These are phyloP conservation scores for Aspergillus bridgeri DNA, from an alignment of 495 filamentous ascomycete genomes.

Conservation along the genomic window DNA sequence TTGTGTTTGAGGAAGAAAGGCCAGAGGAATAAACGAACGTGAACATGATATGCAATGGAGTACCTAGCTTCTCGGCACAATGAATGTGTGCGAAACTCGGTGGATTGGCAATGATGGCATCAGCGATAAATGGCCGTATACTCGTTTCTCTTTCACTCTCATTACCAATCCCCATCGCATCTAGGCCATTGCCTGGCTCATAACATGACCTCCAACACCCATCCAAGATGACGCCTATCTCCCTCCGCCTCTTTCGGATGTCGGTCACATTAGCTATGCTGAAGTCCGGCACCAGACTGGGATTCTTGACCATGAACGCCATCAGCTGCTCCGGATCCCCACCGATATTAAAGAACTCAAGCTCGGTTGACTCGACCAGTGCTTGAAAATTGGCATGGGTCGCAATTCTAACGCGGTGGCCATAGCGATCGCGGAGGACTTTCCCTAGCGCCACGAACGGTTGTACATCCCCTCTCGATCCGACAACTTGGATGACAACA, in stretches of 20 bases:
- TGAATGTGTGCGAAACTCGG: slow-evolving; percentile 81
- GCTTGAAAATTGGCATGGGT: neutral
- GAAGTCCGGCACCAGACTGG: slow-evolving; percentile 62
- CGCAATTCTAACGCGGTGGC: neutral
- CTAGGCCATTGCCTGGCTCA: slow-evolving; percentile 21
- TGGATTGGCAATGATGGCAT: slow-evolving; percentile 82
- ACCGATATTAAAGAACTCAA: slow-evolving; percentile 79
- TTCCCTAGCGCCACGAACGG: neutral
- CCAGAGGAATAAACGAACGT: slow-evolving; percentile 46
- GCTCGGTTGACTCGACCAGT: slow-evolving; percentile 35
- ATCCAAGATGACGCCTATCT: neutral
- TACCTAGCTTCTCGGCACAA: slow-evolving; percentile 73
- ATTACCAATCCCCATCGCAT: slow-evolving; percentile 53
- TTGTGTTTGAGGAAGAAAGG: neutral
- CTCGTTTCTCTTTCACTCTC: slow-evolving; percentile 32
- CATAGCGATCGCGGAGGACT: neutral
- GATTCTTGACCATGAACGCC: slow-evolving; percentile 87
- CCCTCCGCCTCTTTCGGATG: neutral
- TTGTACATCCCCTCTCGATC: neutral
- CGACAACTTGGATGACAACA: neutral
- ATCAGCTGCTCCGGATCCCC: slow-evolving; percentile 77
- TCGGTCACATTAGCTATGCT: neutral
- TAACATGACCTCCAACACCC: neutral
- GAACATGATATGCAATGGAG: slow-evolving; percentile 82
- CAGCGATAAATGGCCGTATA: slow-evolving; percentile 67